Evolutionary conservation across 306 rosid genomes (phyloP).

Genomic region (Vigna nakashimae): DNA sequence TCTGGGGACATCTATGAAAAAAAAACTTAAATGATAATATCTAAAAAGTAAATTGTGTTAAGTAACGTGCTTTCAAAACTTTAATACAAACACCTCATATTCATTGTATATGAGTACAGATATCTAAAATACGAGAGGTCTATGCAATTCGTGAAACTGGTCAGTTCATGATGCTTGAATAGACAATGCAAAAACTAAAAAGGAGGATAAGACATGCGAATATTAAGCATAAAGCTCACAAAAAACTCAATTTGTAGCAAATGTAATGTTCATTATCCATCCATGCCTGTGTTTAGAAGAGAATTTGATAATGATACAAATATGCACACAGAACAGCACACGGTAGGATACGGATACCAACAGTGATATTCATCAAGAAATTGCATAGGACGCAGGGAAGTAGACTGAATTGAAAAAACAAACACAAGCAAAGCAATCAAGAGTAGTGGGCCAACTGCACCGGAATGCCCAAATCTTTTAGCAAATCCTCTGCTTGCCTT

Average conservation of each 20-base stretch:
- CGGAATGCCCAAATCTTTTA: constrained; percentile 83
- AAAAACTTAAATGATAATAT: not conserved
- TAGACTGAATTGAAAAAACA: constrained; percentile 25
- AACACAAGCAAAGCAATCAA: constrained; percentile 24
- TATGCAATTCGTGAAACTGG: constrained; percentile 13
- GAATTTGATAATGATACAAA: constrained; percentile 4
- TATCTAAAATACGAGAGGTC: not conserved
- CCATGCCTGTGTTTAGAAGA: not conserved
- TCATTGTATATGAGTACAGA: not conserved
- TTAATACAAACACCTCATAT: not conserved
- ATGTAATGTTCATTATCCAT: not conserved
- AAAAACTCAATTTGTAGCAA: constrained; percentile 10
- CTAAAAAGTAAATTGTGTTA: not conserved
- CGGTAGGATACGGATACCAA: not conserved
- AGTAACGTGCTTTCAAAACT: not conserved
- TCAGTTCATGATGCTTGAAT: not conserved
- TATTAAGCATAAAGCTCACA: constrained; percentile 6
- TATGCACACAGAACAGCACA: not conserved
- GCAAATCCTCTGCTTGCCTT: constrained; percentile 80
- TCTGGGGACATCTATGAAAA: not conserved
- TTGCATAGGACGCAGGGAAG: not conserved
- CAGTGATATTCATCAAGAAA: constrained; percentile 10
- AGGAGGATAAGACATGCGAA: not conserved
- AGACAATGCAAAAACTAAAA: constrained; percentile 8
- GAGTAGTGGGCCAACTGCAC: constrained; percentile 50